These are phyloP conservation scores for Trichoderma semiorbis DNA, from an alignment of 2,329 filamentous ascomycete species.

Conservation along the genomic window DNA sequence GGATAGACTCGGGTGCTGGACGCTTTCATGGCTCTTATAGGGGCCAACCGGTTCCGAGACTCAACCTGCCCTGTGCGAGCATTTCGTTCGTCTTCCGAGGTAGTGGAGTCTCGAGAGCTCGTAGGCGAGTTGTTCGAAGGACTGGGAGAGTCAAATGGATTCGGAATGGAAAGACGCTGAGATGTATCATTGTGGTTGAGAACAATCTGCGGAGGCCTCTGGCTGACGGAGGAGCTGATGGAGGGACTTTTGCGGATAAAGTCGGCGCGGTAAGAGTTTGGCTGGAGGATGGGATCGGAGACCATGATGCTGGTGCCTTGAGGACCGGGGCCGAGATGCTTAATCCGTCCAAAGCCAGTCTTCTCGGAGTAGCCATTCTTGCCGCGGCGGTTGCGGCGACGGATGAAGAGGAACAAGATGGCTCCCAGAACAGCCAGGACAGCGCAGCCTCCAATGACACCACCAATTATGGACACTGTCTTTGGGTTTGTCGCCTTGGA, in stretches of 20 bases:
- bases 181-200: background rate
- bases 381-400: conserved; percentile 25
- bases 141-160: conserved; percentile 36
- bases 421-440: conserved; percentile 40
- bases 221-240: conserved; percentile 17
- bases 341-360: conserved; percentile 22
- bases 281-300: conserved; percentile 52
- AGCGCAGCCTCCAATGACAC: conserved; percentile 45
- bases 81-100: conserved; percentile 27
- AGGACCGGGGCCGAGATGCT: conserved; percentile 22
- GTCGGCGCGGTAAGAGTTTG: conserved; percentile 46
- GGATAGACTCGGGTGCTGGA: conserved; percentile 30
- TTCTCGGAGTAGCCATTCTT: conserved; percentile 16
- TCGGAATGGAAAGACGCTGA: conserved; percentile 33
- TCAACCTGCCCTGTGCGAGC: conserved; percentile 27
- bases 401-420: conserved; percentile 40
- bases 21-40: conserved; percentile 41
- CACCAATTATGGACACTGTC: conserved; percentile 44
- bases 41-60: conserved; percentile 28
- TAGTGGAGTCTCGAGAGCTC: conserved; percentile 21
- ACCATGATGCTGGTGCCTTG: conserved; percentile 42
- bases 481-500: conserved; percentile 25
- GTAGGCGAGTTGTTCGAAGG: conserved; percentile 25
- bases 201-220: conserved; percentile 14
- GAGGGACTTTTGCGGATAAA: conserved; percentile 44